phyloP scores from a whole-genome alignment of 2,329 filamentous ascomycete genomes.

The Alternaria brassicicola region DNA sequence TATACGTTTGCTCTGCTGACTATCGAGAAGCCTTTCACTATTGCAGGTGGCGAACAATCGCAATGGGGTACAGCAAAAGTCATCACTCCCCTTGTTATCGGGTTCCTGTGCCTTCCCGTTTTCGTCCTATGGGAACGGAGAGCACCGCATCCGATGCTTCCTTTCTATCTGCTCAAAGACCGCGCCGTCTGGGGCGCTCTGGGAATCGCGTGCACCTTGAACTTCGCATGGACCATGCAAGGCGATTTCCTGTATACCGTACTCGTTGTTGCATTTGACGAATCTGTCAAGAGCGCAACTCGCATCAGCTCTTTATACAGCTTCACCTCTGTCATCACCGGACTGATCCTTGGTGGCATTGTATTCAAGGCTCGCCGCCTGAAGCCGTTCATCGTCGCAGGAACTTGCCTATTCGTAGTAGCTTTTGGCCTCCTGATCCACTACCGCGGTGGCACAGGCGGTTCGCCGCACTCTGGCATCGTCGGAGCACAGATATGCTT shows the following conservation, averaged over 20 bases:
- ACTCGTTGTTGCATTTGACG: constrained; percentile 65
- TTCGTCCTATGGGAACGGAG: constrained; percentile 63
- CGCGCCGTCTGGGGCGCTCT: constrained; percentile 69
- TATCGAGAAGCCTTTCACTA: constrained; percentile 54
- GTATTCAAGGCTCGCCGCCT: constrained; percentile 62
- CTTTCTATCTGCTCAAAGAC: constrained; percentile 67
- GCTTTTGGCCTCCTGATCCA: constrained; percentile 69
- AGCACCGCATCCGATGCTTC: constrained; percentile 61
- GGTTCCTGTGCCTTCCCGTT: constrained; percentile 55
- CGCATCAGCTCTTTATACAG: constrained; percentile 66
- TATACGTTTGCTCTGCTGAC: not conserved
- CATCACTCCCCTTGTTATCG: constrained; percentile 59
- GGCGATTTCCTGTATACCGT: constrained; percentile 69
- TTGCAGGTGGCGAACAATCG: constrained; percentile 56
- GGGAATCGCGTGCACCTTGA: constrained; percentile 52
- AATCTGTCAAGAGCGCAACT: constrained; percentile 62
- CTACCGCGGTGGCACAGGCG: constrained; percentile 60
- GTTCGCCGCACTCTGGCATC: constrained; percentile 59
- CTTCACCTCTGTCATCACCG: constrained; percentile 63
- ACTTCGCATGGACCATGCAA: constrained; percentile 62
- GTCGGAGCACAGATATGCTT: constrained; percentile 68
- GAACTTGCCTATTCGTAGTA: constrained; percentile 65
- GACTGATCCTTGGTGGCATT: constrained; percentile 62
- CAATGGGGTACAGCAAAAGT: constrained; percentile 61
- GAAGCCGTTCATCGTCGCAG: constrained; percentile 66